Evolutionary conservation across 441 rosid genomes (phyloP).

Genomic region (Hura crepitans): DNA sequence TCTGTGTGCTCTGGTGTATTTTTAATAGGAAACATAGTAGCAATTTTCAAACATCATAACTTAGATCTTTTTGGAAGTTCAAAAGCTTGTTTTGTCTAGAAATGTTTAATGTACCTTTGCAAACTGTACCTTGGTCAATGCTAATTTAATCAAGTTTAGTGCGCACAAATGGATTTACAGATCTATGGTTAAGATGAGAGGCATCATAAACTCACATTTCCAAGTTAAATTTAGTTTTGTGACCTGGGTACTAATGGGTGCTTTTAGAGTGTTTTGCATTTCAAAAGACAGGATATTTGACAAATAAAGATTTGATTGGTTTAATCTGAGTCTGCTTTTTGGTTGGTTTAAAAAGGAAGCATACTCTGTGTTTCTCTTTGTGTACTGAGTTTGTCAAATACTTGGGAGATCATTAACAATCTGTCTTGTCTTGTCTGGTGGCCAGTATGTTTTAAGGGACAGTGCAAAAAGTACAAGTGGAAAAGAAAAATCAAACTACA

Average conservation of each 20-base stretch:
- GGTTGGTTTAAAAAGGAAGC: neutral
- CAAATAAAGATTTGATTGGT: neutral
- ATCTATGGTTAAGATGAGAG: neutral
- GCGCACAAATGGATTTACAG: neutral
- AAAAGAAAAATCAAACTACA: constrained; percentile 49
- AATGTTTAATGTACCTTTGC: neutral
- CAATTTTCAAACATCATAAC: neutral
- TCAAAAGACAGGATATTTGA: neutral
- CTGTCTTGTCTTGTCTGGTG: constrained; percentile 23
- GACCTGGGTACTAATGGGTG: neutral
- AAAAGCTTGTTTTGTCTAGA: neutral
- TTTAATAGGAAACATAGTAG: neutral
- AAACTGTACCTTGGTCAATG: neutral
- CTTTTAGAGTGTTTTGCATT: neutral
- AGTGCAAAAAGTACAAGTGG: constrained; percentile 38
- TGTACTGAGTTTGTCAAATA: neutral
- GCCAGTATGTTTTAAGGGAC: constrained; percentile 59
- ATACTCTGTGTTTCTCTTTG: neutral
- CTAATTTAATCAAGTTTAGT: neutral
- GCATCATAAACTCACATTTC: neutral
- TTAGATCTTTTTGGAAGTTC: neutral
- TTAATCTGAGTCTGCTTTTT: neutral
- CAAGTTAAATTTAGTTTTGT: neutral
- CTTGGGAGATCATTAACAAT: constrained; percentile 9
- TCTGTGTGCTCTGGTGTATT: neutral